Base-by-base conservation (phyloP, 768 basidiomycete genomes). In the Calocybe cyanea region DNA sequence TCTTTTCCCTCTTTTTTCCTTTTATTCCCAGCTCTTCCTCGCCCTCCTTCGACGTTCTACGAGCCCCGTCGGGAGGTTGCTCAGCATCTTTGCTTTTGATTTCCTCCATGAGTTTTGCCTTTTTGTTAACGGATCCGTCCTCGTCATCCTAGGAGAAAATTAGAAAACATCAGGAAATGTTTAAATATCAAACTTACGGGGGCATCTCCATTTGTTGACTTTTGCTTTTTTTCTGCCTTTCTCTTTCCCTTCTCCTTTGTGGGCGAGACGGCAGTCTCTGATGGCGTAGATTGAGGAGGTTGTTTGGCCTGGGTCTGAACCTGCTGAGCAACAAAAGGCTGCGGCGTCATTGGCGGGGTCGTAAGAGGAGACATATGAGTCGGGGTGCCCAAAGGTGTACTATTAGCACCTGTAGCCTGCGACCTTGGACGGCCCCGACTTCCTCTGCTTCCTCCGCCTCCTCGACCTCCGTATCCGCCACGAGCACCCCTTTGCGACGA, bases 371-470 rank as follows among this genome's bases (percentile, higher is more conserved):
- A 68, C 48, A 59, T 63, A 38, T 66, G 66, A 18, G 57, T 73
- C 7, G 83, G 79, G 13, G 80, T 74, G 44, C 87, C 87, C 44
- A 91, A 67, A 32, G 86, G 87, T 24, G 77, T 85, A 57, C 63
- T 75, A 55, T 91, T 91, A 56, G 85, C 78, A 50, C 87, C 87
- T 36, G 83, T 83, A 2, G 62, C 67, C 21, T 48, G 48, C 48
- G 56, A 43, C 28, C 63, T 53, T 13, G 49, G 52, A 40, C 63
- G 52, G 28, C 66, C 57, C 56, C 68, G 65, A 13, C 63, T 53
- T n/a, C 68, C 65, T n/a, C 70, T 63, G 36, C 67, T 64, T 50
- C 61, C 51, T 31, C 51, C 61, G 8, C 67, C 59, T 15, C 59
- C 51, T 43, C 41, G 35, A 44, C 60, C 54, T 43, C 58, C 48